Evolutionary conservation across 2,329 filamentous ascomycete genomes (phyloP), one percentile per base, ranked within the genome.

Genomic region (Neoscytalidium dimidiatum): DNA sequence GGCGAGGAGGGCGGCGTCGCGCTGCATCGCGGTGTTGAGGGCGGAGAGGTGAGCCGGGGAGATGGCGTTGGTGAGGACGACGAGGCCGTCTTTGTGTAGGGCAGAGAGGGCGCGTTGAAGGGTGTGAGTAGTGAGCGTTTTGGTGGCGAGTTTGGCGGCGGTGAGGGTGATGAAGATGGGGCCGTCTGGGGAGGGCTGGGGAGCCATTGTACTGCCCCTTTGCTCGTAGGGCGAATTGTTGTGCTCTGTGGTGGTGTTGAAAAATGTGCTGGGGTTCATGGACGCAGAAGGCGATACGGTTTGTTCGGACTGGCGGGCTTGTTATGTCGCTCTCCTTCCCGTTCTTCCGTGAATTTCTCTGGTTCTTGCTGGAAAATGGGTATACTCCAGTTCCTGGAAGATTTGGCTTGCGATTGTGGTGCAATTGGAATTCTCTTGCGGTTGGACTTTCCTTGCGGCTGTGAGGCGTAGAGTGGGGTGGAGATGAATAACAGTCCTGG

Each of bases 21-120:
- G 68, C 7, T 51, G 64, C 11, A 71, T 68, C 13, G 66, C 21
- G 1, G 53, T 65, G 64, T 77, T 74, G 5, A 80, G 71, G 3
- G 69, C 69, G 66, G 77, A 71, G 38, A 78, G 69, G 65, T 77
- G 75, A 6, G 60, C 51, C 2, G 69, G 64, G 33, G 73, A 66
- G 56, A 80, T 70, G 62, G 74, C 77, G 66, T 80, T 79, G 31
- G 75, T 68, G 43, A 80, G 71, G 13, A 79, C 70, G 53, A 80
- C 70, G 26, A 80, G 73, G 38, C 78, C 76, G 62, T 78, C 77
- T 35, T 70, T 69, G 67, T 79, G 75, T 5, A 79, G 67, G 17
- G 48, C 64, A 3, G 65, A 17, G 21, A 57, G 35, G 33, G 52
- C 52, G 35, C 31, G 51, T 23, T 56, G 51, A 19, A 56, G 31